Evolutionary conservation across 306 rosid species (phyloP).

Genomic region (Cercis canadensis): DNA sequence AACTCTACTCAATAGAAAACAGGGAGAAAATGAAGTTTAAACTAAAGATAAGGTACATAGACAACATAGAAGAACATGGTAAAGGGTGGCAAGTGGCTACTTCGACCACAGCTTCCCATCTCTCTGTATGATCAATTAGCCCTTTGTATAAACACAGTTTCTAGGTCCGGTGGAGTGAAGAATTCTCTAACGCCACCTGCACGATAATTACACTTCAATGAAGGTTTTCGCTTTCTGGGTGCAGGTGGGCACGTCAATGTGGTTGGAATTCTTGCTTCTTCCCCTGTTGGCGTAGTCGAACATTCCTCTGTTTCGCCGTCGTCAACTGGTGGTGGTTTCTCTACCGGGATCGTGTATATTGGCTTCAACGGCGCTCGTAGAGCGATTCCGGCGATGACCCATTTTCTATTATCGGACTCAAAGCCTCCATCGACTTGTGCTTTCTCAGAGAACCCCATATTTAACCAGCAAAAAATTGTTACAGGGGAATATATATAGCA

Average conservation of each 20-base stretch:
- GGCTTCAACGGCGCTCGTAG: conserved; percentile 69
- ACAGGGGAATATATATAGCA: conserved; percentile 33
- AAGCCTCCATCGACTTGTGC: conserved; percentile 46
- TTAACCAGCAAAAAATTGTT: conserved; percentile 23
- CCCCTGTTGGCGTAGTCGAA: conserved; percentile 76
- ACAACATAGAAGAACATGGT: neutral
- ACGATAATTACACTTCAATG: conserved; percentile 63
- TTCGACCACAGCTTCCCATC: neutral
- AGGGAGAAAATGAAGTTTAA: conserved; percentile 21
- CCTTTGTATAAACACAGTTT: conserved; percentile 70
- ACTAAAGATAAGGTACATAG: conserved; percentile 21
- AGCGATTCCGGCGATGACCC: conserved; percentile 74
- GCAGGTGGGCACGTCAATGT: conserved; percentile 78
- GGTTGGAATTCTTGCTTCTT: conserved; percentile 61
- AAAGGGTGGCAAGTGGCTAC: neutral
- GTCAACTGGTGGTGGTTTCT: conserved; percentile 32
- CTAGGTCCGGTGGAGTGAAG: conserved; percentile 84
- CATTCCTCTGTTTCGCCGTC: conserved; percentile 38
- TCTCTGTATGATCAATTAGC: conserved; percentile 42
- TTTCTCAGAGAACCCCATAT: conserved; percentile 73
- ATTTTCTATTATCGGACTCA: conserved; percentile 59
- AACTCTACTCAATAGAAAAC: conserved; percentile 27
- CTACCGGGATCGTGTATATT: conserved; percentile 49
- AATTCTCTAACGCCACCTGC: conserved; percentile 51
- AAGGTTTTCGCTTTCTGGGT: conserved; percentile 71